Evolutionary conservation across 2,329 filamentous ascomycete genomes (phyloP), one percentile per base, ranked within the genome.

Genomic region (Hypoxylon sp.): DNA sequence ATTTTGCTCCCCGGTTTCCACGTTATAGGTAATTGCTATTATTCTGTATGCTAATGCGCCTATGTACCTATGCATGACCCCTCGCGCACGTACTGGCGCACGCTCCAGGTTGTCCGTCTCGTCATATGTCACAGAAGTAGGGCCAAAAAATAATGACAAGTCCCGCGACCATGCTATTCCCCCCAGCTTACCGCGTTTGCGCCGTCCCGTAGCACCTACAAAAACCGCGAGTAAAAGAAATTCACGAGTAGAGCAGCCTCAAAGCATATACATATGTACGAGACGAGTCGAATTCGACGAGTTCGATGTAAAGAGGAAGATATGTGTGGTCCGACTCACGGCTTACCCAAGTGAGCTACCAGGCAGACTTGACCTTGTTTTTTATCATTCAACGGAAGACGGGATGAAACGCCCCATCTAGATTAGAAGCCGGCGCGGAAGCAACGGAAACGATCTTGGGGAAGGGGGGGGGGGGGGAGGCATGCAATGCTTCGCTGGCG

Each of bases 321-420:
- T 6, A n/a, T 19, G n/a, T n/a, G 37, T 26, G 24, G 24, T 10
- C 17, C n/a, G 6, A 19, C 34, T 5, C 37, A n/a, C 34, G 37
- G 37, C 37, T 41, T 41, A 41, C 37, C 37, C 37, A 41, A 19
- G 2, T n/a, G 37, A 41, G 37, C 10, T 41, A n/a, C 17, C 17
- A 41, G 37, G n/a, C n/a, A 7, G 32, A 34, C 30, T 32, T 34
- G 24, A 26, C 24, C 24, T 26, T 7, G 24, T 26, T 26, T 26
- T 26, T 26, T 26, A 26, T 26, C 24, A 26, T 26, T 34, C 19
- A 8, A 41, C 37, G 37, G 37, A 41, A 6, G 37, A n/a, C 37
- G 37, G 37, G 37, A 41, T 41, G 37, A 41, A 41, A 41, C 37
- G 37, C 37, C n/a, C 37, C 37, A 41, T 41, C 37, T 41, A 41